These are phyloP conservation scores for Salicornia ramosissima DNA, from an alignment of 148 eudicot genomes.

Conservation along the genomic window DNA sequence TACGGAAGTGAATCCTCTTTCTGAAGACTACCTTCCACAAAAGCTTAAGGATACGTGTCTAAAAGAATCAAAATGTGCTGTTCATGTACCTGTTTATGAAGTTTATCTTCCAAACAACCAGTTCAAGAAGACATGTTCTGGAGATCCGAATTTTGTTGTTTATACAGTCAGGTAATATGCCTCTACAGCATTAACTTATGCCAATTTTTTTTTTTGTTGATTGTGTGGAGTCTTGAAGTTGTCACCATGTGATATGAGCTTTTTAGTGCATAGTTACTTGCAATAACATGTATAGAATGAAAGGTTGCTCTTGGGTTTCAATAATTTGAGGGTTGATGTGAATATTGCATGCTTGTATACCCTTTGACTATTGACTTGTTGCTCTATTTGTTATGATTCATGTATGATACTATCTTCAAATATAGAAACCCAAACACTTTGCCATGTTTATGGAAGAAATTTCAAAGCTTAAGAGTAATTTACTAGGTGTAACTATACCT, in stretches of 20 bases:
- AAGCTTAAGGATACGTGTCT: slow-evolving; percentile 69
- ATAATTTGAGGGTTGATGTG: no score
- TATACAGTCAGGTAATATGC: slow-evolving; percentile 53
- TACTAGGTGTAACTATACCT: no score
- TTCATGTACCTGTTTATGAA: slow-evolving; percentile 57
- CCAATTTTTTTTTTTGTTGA: not conserved
- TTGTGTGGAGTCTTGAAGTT: not conserved
- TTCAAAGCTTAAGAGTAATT: no score
- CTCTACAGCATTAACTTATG: not conserved
- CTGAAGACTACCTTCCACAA: slow-evolving; percentile 71
- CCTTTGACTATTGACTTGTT: no score
- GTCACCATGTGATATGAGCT: not conserved
- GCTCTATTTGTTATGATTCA: no score
- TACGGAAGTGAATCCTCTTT: slow-evolving; percentile 40
- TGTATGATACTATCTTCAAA: no score
- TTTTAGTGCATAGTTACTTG: not conserved
- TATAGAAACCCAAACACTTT: not conserved
- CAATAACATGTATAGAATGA: no score
- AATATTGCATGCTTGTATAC: no score
- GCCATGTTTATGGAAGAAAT: no score
- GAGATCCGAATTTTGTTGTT: slow-evolving; percentile 61
- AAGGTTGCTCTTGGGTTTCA: not conserved
- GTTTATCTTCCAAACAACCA: slow-evolving; percentile 85
- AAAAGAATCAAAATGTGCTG: slow-evolving; percentile 57
- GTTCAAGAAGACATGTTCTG: slow-evolving; percentile 82